These are phyloP conservation scores for Pyrrhoderma lamaoense DNA, from an alignment of 1,284 basidiomycete species.

Conservation along the genomic window DNA sequence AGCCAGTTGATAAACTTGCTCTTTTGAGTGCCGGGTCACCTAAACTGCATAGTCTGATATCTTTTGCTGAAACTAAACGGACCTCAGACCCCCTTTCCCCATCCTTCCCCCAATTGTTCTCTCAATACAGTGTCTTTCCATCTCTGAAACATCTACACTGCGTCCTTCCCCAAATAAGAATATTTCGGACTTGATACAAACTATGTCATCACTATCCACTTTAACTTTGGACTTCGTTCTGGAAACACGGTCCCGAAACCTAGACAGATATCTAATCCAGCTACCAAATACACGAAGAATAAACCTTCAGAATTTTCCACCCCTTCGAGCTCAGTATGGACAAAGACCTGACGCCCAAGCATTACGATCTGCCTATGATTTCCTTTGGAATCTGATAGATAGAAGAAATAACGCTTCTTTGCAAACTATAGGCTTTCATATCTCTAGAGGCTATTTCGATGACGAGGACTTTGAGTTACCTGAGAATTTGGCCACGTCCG, in stretches of 20 bases:
- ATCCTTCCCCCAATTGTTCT: neutral
- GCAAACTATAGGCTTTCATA: slow-evolving; percentile 10
- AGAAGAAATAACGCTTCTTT: slow-evolving; percentile 3
- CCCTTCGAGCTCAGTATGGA: neutral
- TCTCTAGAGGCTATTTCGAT: slow-evolving; percentile 10
- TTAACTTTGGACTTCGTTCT: slow-evolving; percentile 9
- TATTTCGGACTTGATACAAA: neutral
- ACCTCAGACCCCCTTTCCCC: neutral
- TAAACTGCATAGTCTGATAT: slow-evolving; percentile 7
- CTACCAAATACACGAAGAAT: slow-evolving; percentile 2
- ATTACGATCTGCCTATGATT: slow-evolving; percentile 1
- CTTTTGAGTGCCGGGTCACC: slow-evolving; percentile 3
- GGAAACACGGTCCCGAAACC: neutral
- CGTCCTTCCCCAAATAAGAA: neutral
- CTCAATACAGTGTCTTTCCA: neutral
- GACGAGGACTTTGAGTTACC: neutral
- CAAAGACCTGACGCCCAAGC: neutral
- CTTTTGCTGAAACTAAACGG: neutral
- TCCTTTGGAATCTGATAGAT: slow-evolving; percentile 8
- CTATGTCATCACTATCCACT: neutral
- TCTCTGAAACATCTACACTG: neutral
- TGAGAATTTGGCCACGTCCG: no score
- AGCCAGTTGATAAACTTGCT: neutral
- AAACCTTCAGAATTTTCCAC: neutral
- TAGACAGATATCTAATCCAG: slow-evolving; percentile 3